A percentile compares a stretch with the other conserved stretches of the same genome.
Conservation (phyloP, 1,284 basidiomycete genomes). For the Ceratobasidium sp. region DNA sequence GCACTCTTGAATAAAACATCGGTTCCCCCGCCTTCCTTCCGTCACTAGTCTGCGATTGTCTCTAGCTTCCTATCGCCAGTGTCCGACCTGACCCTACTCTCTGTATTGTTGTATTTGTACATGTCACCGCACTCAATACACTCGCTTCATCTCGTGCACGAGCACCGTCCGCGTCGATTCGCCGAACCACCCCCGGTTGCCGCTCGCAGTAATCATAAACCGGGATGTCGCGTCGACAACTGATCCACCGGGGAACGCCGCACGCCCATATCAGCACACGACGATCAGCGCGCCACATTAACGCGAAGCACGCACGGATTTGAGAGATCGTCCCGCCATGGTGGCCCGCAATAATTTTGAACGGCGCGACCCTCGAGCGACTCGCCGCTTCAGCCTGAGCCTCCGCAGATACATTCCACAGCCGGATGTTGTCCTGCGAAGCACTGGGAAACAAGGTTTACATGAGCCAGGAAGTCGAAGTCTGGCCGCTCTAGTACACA, state of each 20-base stretch:
- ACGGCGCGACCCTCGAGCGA: conserved; percentile 68
- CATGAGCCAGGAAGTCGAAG: conserved; percentile 22
- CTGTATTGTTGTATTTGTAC: conserved; percentile 39
- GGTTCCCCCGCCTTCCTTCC: conserved; percentile 27
- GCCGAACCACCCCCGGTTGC: conserved; percentile 95
- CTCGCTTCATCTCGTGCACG: conserved; percentile 83
- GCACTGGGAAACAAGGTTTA: conserved; percentile 64
- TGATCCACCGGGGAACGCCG: conserved; percentile 54
- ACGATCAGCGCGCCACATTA: conserved; percentile 48
- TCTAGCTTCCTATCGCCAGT: conserved; percentile 15
- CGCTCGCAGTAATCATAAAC: conserved; percentile 91
- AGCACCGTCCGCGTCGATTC: conserved; percentile 89
- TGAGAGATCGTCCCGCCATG: conserved; percentile 93
- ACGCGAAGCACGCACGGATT: conserved; percentile 70
- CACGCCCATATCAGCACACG: conserved; percentile 15
- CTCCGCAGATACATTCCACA: conserved; percentile 91
- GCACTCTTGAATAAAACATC: conserved; percentile 1
- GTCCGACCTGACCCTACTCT: conserved; percentile 36
- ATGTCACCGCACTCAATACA: conserved; percentile 37
- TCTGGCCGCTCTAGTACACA: conserved; percentile 45
- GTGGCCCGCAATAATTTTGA: conserved; percentile 97
- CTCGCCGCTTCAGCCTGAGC: conserved; percentile 70
- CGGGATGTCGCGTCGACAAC: conserved; percentile 87
- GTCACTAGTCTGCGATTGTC: conserved; percentile 2
- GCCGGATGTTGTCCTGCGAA: conserved; percentile 90